Percentiles rank a stretch among this genome's conserved stretches.
These are phyloP conservation scores for Pseudocercospora vitis DNA, from an alignment of 2,329 filamentous ascomycete species.

Conservation along the genomic window DNA sequence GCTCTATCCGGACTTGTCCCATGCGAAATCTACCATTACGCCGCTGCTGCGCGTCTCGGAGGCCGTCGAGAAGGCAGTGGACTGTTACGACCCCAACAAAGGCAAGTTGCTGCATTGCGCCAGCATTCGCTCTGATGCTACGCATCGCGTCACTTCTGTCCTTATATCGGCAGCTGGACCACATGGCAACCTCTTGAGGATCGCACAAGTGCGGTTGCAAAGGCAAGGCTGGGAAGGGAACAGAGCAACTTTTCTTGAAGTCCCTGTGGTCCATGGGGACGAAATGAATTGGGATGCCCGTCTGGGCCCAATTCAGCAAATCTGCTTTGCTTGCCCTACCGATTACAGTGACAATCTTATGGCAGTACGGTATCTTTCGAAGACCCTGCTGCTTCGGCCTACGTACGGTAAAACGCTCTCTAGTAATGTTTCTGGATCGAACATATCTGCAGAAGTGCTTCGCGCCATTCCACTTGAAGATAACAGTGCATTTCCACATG, in stretches of 20 bases:
- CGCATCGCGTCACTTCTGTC: constrained; percentile 36
- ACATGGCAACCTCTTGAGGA: constrained; percentile 58
- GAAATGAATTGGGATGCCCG: constrained; percentile 58
- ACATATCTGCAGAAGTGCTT: constrained; percentile 58
- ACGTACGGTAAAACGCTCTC: constrained; percentile 32
- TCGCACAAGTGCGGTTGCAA: constrained; percentile 54
- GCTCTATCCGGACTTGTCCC: constrained; percentile 29
- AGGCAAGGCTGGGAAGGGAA: constrained; percentile 57
- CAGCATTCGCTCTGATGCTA: constrained; percentile 48
- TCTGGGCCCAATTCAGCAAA: constrained; percentile 54
- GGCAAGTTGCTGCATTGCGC: constrained; percentile 58
- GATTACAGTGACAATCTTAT: constrained; percentile 48
- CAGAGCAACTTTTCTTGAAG: constrained; percentile 49
- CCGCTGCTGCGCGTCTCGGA: constrained; percentile 34
- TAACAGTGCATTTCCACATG: constrained; percentile 58
- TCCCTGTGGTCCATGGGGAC: constrained; percentile 50
- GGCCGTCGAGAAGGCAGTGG: constrained; percentile 34
- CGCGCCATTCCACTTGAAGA: constrained; percentile 53
- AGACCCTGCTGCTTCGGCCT: constrained; percentile 51
- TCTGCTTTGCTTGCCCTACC: constrained; percentile 51
- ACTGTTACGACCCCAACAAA: constrained; percentile 42
- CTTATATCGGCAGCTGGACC: constrained; percentile 50
- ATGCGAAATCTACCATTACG: constrained; percentile 19
- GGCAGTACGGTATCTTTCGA: constrained; percentile 51
- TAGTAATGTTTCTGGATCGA: constrained; percentile 43